Evolutionary conservation across 2,329 filamentous ascomycete genomes (phyloP).

Genomic region (Fusarium heterosporum): DNA sequence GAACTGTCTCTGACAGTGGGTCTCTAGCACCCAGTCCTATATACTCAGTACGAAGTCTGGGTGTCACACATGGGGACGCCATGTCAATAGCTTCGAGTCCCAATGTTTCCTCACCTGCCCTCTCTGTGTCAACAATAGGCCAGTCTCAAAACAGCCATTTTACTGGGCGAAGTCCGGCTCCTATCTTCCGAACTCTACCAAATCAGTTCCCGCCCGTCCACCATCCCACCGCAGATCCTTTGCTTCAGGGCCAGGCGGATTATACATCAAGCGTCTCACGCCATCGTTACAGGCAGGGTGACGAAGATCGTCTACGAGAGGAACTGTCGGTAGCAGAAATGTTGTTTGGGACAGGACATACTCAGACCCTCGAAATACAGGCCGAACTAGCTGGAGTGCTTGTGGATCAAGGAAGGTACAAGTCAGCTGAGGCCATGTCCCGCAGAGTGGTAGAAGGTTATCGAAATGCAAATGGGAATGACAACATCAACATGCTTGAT

Average conservation of each 20-base stretch:
- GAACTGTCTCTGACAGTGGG: neutral
- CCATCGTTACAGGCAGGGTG: fast-evolving
- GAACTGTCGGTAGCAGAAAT: neutral
- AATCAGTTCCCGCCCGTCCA: fast-evolving
- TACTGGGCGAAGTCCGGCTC: neutral
- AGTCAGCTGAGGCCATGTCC: neutral
- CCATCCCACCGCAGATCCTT: fast-evolving
- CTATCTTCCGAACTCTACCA: fast-evolving
- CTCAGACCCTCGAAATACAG: fast-evolving
- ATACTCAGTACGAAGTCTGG: neutral
- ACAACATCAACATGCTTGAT: fast-evolving
- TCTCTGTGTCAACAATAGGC: fast-evolving
- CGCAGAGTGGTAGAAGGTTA: fast-evolving
- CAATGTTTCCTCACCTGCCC: fast-evolving
- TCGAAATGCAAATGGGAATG: fast-evolving
- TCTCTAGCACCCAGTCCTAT: neutral
- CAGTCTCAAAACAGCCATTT: fast-evolving
- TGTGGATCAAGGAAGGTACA: fast-evolving
- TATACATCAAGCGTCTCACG: fast-evolving
- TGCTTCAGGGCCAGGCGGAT: fast-evolving
- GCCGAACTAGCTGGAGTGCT: fast-evolving
- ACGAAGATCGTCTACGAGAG: neutral
- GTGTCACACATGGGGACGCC: fast-evolving
- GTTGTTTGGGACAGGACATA: neutral
- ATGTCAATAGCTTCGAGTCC: neutral